phyloP scores from a whole-genome alignment of 257 asterid species.

The Cruciata laevipes region DNA sequence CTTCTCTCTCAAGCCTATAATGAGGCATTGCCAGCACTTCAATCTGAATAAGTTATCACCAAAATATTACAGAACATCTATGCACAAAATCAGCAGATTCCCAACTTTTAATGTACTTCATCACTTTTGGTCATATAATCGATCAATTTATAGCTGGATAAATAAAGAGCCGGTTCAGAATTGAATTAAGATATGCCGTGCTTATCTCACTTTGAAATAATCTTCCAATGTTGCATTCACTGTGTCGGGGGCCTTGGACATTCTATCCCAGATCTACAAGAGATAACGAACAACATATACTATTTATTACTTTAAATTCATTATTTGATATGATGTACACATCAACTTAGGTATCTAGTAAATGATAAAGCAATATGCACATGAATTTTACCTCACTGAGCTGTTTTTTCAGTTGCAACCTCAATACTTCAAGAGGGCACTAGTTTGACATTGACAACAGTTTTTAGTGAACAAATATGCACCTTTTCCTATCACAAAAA shows the following conservation, averaged over 20 bases:
- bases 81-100: too few relatives aligned
- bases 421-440: neutral
- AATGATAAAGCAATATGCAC: neutral
- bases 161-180: neutral
- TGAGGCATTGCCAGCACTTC: conserved; percentile 1
- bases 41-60: conserved; percentile 1
- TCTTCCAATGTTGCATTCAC: neutral
- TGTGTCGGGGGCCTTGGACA: neutral
- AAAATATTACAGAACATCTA: neutral
- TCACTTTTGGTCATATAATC: neutral
- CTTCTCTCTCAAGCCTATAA: neutral
- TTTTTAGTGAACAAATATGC: neutral
- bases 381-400: conserved; percentile 2
- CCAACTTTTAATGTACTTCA: neutral
- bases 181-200: neutral
- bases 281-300: neutral
- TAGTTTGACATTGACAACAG: neutral
- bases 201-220: conserved; percentile 3
- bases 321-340: neutral
- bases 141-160: neutral
- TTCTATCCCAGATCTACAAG: neutral
- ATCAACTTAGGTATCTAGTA: neutral
- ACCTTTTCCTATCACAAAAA: neutral
- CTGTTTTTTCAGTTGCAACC: neutral
- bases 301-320: neutral